Conservation (phyloP, 1,284 basidiomycete genomes). For the Leccinum solheimii region DNA sequence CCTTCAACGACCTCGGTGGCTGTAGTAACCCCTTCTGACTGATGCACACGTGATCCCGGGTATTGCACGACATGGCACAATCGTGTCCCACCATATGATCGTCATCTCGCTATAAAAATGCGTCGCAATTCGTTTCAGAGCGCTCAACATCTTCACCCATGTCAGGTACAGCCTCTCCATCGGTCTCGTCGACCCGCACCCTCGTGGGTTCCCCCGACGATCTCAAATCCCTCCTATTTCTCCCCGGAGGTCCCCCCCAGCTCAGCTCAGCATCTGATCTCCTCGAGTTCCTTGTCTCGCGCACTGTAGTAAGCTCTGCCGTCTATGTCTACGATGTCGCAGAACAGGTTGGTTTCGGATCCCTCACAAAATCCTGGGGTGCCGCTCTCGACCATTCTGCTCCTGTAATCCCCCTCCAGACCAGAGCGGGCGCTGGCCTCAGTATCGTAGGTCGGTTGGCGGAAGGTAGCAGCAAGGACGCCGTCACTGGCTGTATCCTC, state of each 20-base stretch:
- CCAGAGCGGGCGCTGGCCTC: slow-evolving; percentile 84
- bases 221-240: slow-evolving; percentile 17
- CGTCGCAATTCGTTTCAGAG: neutral
- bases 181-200: slow-evolving; percentile 14
- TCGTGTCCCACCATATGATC: slow-evolving; percentile 22
- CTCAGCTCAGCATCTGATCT: slow-evolving; percentile 57
- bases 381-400: slow-evolving; percentile 43
- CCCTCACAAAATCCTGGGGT: slow-evolving; percentile 63
- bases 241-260: slow-evolving; percentile 34
- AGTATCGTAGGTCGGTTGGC: slow-evolving; percentile 81
- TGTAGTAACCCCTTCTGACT: slow-evolving; percentile 5
- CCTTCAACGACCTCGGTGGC: neutral
- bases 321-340: slow-evolving; percentile 83
- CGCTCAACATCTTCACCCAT: slow-evolving; percentile 11
- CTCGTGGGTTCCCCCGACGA: slow-evolving; percentile 27
- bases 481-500: slow-evolving; percentile 55
- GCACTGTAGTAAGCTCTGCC: slow-evolving; percentile 53
- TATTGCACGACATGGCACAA: slow-evolving; percentile 32
- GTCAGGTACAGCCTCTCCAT: slow-evolving; percentile 12
- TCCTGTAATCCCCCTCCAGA: slow-evolving; percentile 74
- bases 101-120: neutral
- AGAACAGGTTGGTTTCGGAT: slow-evolving; percentile 76
- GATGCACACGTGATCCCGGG: slow-evolving; percentile 28
- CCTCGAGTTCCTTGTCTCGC: slow-evolving; percentile 67
- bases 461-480: slow-evolving; percentile 71